These are phyloP conservation scores for Plasmodium knowlesi DNA, from an alignment of 169 alveolate species.

Conservation along the genomic window DNA sequence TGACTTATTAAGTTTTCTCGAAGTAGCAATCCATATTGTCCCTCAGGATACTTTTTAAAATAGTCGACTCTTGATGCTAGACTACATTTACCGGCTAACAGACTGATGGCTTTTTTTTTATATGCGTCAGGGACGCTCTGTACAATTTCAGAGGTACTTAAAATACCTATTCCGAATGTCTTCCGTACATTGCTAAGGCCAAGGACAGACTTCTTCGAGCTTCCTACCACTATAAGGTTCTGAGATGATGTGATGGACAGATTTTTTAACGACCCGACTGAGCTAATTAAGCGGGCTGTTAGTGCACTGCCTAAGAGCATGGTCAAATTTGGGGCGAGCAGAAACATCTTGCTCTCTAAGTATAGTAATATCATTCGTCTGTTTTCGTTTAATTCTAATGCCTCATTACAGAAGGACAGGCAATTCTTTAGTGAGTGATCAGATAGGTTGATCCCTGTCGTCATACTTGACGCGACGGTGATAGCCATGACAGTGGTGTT, in stretches of 20 bases:
- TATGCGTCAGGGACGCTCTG: conserved; percentile 81
- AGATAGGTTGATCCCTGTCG: conserved; percentile 80
- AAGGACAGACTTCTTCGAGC: conserved; percentile 77
- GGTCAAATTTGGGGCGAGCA: conserved; percentile 96
- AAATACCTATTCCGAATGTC: conserved; percentile 77
- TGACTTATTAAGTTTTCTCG: conserved; percentile 77
- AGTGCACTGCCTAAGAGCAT: conserved; percentile 96
- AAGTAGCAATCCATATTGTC: conserved; percentile 77
- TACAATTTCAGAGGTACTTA: conserved; percentile 86
- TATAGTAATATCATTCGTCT: conserved; percentile 78
- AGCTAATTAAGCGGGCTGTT: conserved; percentile 97
- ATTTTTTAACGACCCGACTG: conserved; percentile 94
- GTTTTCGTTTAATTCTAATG: conserved; percentile 79
- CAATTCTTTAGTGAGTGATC: conserved; percentile 70
- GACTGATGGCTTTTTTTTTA: conserved; percentile 85
- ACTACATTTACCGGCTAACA: conserved; percentile 85
- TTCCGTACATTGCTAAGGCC: conserved; percentile 63
- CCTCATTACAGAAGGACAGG: conserved; percentile 79
- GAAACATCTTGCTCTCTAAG: conserved; percentile 92
- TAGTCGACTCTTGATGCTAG: conserved; percentile 90
- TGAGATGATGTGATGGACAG: conserved; percentile 95
- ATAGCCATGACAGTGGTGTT: conserved; percentile 91
- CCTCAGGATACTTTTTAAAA: conserved; percentile 81
- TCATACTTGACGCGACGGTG: conserved; percentile 90
- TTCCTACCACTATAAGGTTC: conserved; percentile 90